These are phyloP conservation scores for Candida lessepsii DNA, from an alignment of 805 yeast genomes.

Conservation along the genomic window DNA sequence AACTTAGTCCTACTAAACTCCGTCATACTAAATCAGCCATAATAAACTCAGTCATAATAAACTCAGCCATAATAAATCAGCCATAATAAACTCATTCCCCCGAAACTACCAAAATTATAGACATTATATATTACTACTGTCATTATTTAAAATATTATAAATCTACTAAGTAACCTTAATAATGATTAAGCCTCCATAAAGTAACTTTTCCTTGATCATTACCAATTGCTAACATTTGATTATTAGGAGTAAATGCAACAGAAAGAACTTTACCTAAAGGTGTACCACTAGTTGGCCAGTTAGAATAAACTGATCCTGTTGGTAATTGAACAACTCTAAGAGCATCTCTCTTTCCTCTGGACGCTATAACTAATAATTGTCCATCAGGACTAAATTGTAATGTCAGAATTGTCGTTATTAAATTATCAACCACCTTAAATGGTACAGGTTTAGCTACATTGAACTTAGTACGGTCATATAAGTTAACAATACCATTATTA, in stretches of 20 bases:
- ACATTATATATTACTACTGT: no score
- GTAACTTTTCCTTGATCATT: conserved; percentile 89
- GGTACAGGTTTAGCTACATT: conserved; percentile 43
- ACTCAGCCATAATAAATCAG: no score
- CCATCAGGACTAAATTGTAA: conserved; percentile 82
- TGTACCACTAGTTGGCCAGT: conserved; percentile 98
- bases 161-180: no score
- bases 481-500: conserved; percentile 82
- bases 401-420: conserved; percentile 76
- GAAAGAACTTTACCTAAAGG: conserved; percentile 93
- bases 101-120: no score
- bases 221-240: conserved; percentile 84
- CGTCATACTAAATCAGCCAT: no score
- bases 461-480: conserved; percentile 59
- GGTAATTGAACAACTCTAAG: conserved; percentile 85
- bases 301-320: conserved; percentile 77
- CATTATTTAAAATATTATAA: no score
- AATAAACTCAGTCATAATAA: no score
- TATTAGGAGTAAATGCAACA: conserved; percentile 73
- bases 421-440: conserved; percentile 65
- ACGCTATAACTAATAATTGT: conserved; percentile 81
- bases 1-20: no score
- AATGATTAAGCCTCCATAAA: conserved; percentile 85
- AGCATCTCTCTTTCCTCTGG: conserved; percentile 83
- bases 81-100: no score